Evolutionary conservation across 805 yeast genomes (phyloP), one percentile per base, ranked within the genome.

Genomic region (Komagataella phaffii): DNA sequence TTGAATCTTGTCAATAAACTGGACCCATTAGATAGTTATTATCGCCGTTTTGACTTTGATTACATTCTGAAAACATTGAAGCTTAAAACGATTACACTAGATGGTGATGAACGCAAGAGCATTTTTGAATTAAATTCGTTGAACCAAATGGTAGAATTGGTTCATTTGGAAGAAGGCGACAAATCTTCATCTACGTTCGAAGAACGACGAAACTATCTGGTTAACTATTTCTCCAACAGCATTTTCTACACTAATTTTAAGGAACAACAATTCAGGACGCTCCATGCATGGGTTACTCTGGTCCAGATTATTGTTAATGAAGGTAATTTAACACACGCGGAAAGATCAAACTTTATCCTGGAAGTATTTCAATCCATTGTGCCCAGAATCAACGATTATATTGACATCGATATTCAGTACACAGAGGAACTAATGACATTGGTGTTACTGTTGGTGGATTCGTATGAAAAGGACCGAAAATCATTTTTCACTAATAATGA

Each of bases 271-370:
- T 67, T 84, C 48, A 67, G 74, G 12, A 79, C 83, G 53, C 67
- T 91, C 24, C 88, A 83, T 59, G 77, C 95, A 0, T 91, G 98
- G 98, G 81, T 83, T 19, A 83, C 82, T 57, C 64, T 90, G 49
- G 81, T 88, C 21, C 88, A 88, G 55, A 79, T 88, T 3, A 66
- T 88, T 47, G 80, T 87, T 3, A 72, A 80, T 3, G 89, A 83
- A 63, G 81, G 80, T 7, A 69, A 68, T n/a, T 64, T 80, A 52
- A 64, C 70, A 6, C 59, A 72, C 0, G 59, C 66, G 7, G 64
- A 67, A n/a, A 71, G 83, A 49, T 71, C 80, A 0, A 75, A 78
- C 44, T 84, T 91, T 59, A 80, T 88, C 51, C 66, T 88, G 17
- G 95, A 85, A 57, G 78, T 87, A 2, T 80, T 89, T 55, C 95